Evolutionary conservation across 176 grass and related monocot genomes (phyloP), one percentile per base, ranked within the genome.

Genomic region (Guadua angustifolia): DNA sequence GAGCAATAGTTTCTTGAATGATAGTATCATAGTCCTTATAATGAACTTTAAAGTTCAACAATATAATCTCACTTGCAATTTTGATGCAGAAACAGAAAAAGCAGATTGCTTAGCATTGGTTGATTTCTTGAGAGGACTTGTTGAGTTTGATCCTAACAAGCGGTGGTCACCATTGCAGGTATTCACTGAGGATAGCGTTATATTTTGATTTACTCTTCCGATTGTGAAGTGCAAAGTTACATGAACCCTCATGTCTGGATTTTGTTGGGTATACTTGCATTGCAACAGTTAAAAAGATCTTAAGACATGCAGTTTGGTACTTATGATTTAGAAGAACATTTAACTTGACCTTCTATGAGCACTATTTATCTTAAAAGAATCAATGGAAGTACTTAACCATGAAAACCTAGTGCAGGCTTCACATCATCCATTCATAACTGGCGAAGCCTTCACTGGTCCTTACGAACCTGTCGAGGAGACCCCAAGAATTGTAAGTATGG

Each of bases 121-220:
- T 94, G 93, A 99, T 91, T 99, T 99, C 84, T 92, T 99, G 81
- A 99, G 91, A 77, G 97, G 97, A 72, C 89, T 94, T 82, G 86
- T 99, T 85, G 93, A 99, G 76, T 94, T 99, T 89, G 97, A 99
- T 86, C 97, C 97, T 79, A 80, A 86, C 74, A 99, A 96, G 83
- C 81, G 97, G 25, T 99, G 97, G 97, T 96, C 97, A 51, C 97
- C 97, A 3, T 81, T 91, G 82, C 97, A 99, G 96, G 96, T 99
- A 87, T 84, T 86, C 58, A 83, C 67, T 84, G 58, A 87, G 69
- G 52, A 60, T 36, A 74, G n/a, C n/a, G 0, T 24, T 79, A 61
- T 29, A 75, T 75, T 80, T 85, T 13, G 61, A 60, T 66, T 38
- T 63, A 32, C 22, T 18, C 40, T 66, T 60, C 14, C 35, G 10